Base-by-base conservation (phyloP, 495 filamentous ascomycete genomes). In the Cladorrhinum samala region DNA sequence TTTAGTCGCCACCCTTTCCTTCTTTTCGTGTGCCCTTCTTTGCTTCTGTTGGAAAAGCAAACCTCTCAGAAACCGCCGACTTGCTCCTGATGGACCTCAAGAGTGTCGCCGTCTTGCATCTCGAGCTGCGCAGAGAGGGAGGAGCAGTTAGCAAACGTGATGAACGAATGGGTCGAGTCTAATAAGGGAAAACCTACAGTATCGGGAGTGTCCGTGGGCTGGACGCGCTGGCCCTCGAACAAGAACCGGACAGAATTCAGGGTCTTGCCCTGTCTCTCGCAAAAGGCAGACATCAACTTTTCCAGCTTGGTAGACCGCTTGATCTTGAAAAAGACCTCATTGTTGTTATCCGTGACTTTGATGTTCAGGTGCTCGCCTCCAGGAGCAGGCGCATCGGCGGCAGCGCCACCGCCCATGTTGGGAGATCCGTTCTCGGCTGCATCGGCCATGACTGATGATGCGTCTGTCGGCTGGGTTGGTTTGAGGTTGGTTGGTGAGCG, bases 251-350 rank as follows among this genome's bases (percentile, higher is more conserved):
- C 93, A 2, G 84, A 88, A n/a, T 77, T 77, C 3, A 81, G 69
- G 11, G 83, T 77, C 78, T 96, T 97, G 59, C 94, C 94, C 59
- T 96, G 91, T 2, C 94, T 83, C 55, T 97, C 94, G 67, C 94
- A 99, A 72, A 97, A 99, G 16, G 94, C 94, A 55, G 92, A 89
- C 94, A 99, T 99, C 37, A 99, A 73, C 77, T 99, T 99, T 74
- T 94, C 92, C 24, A 99, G 82, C 62, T 87, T 85, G 0, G 94
- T 99, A 4, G 87, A 90, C 4, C 92, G 87, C 83, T 99, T 99
- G 72, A 99, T 99, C 78, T 99, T 99, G 79, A 99, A 99, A 72
- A 99, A 99, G 58, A 99, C 94, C 61, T 99, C 94, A 63, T 99
- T 99, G 76, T 99, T 96, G 74, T 95, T 96, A 60, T 99, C 94